phyloP scores from a whole-genome alignment of 345 rosid genomes.

The Aquilaria sinensis region DNA sequence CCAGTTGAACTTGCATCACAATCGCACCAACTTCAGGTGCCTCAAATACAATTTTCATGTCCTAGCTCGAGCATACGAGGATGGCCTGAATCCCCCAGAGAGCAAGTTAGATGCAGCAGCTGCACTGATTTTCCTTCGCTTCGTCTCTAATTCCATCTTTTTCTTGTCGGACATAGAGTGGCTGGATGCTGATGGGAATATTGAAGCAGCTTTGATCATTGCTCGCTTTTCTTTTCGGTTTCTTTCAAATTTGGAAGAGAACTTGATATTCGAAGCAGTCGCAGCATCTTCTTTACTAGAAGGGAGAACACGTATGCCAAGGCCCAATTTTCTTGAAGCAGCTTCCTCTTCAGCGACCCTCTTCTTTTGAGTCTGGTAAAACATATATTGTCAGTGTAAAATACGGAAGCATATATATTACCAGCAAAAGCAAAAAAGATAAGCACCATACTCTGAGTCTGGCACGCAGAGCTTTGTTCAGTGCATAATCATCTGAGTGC shows the following conservation, averaged over 20 bases:
- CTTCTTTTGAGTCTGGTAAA: constrained; percentile 62
- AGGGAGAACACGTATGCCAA: constrained; percentile 75
- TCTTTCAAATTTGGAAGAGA: constrained; percentile 64
- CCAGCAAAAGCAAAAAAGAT: not conserved
- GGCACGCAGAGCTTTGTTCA: constrained; percentile 77
- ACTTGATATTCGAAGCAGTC: constrained; percentile 53
- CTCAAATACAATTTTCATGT: too few species aligned
- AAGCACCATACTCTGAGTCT: constrained; percentile 49
- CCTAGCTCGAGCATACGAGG: constrained; percentile 22
- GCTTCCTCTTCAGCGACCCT: constrained; percentile 84
- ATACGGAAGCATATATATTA: not conserved
- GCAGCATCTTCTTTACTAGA: constrained; percentile 51
- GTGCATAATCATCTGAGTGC: constrained; percentile 80
- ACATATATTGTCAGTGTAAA: constrained; percentile 1
- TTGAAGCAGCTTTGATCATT: constrained; percentile 58
- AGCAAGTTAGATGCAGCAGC: constrained; percentile 54
- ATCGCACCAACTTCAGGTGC: too few species aligned
- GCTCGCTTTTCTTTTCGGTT: constrained; percentile 80
- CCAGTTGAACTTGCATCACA: too few species aligned
- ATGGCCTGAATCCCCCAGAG: constrained; percentile 60
- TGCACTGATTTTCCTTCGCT: constrained; percentile 75
- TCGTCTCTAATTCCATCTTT: constrained; percentile 60
- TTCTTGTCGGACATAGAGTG: constrained; percentile 38
- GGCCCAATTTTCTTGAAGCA: constrained; percentile 63
- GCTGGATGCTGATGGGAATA: constrained; percentile 53